Conservation (phyloP, 1,284 basidiomycete genomes). For the Schizophyllum amplum region DNA sequence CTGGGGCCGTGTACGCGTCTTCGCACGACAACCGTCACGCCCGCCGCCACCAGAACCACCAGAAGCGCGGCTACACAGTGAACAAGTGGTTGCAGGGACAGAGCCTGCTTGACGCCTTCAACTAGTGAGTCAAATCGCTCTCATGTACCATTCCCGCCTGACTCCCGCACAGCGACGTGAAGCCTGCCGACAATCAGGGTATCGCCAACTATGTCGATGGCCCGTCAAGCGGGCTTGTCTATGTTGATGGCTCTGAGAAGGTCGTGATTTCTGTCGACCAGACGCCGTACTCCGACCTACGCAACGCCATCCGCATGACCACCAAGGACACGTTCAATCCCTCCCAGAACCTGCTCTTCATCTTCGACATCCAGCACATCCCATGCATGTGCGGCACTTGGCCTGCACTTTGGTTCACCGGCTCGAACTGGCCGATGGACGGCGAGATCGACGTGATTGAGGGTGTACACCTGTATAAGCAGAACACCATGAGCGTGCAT, state of each 20-base stretch:
- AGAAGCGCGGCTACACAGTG: conserved; percentile 10
- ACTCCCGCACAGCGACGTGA: conserved; percentile 24
- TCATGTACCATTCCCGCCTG: background rate
- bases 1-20: background rate
- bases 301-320: conserved; percentile 42
- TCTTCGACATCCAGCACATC: conserved; percentile 55
- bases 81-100: conserved; percentile 10
- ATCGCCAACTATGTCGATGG: conserved; percentile 33
- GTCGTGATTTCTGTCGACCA: conserved; percentile 44
- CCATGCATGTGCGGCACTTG: conserved; percentile 55
- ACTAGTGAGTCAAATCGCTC: conserved; percentile 7
- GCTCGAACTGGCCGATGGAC: conserved; percentile 6
- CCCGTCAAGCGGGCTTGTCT: conserved; percentile 25
- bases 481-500: conserved; percentile 39
- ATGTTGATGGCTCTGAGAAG: conserved; percentile 35
- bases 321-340: conserved; percentile 41
- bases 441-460: conserved; percentile 11
- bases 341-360: conserved; percentile 37
- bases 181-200: conserved; percentile 51
- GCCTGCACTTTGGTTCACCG: conserved; percentile 5
- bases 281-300: conserved; percentile 13
- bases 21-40: background rate
- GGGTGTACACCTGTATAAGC: conserved; percentile 14
- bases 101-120: conserved; percentile 12
- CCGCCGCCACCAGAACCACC: background rate